phyloP scores from a whole-genome alignment of 1,139 yeast species.

The Geotrichum histeridarum region DNA sequence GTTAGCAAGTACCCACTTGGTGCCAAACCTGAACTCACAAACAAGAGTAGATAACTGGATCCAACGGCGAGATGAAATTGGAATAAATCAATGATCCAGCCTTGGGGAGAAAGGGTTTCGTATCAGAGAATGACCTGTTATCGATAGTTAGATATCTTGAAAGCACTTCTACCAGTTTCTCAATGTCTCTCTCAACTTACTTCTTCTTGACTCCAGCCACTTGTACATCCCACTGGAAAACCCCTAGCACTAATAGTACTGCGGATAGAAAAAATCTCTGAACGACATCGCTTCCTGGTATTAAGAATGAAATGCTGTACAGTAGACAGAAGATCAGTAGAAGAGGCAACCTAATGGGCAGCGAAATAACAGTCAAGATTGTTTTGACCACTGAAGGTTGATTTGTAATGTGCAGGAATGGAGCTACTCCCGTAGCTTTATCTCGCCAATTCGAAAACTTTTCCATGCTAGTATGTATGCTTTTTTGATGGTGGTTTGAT shows the following conservation, averaged over 20 bases:
- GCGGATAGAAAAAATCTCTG: constrained; percentile 22
- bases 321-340: constrained; percentile 20
- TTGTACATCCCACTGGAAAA: constrained; percentile 20
- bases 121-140: constrained; percentile 6
- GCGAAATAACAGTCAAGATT: constrained; percentile 21
- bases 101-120: constrained; percentile 19
- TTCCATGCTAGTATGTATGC: constrained; percentile 33
- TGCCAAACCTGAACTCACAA: constrained; percentile 18
- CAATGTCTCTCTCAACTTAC: constrained; percentile 7
- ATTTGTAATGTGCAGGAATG: constrained; percentile 32
- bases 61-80: constrained; percentile 41
- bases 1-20: not conserved
- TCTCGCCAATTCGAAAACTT: constrained; percentile 41
- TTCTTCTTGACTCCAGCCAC: constrained; percentile 20
- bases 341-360: constrained; percentile 29
- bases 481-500: not conserved
- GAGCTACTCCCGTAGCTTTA: constrained; percentile 42
- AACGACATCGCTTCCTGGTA: constrained; percentile 13
- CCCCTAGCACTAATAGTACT: constrained; percentile 21
- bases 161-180: not conserved
- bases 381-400: constrained; percentile 16
- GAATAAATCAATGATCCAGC: constrained; percentile 38
- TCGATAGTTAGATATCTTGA: constrained; percentile 2
- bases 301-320: constrained; percentile 20
- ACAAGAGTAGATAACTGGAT: constrained; percentile 35